Evolutionary conservation across 1,139 yeast genomes (phyloP).

Genomic region (Kodamaea anthophila): DNA sequence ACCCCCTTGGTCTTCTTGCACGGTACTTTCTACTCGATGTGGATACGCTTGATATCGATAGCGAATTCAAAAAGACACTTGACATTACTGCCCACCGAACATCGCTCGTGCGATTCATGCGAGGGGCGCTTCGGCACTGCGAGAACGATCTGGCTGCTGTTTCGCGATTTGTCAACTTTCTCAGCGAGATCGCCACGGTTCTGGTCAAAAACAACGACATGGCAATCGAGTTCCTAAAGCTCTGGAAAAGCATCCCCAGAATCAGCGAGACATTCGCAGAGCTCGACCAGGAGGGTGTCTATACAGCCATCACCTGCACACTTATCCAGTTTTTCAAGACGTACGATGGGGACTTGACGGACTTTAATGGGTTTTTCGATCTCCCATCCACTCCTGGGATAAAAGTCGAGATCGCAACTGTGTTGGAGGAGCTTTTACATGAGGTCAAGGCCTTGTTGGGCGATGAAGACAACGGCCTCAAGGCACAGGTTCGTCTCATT

Average conservation of each 20-base stretch:
- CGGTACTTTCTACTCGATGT: conserved; percentile 38
- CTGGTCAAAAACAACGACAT: conserved; percentile 17
- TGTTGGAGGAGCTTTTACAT: conserved; percentile 18
- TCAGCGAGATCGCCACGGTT: conserved; percentile 4
- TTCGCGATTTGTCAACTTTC: conserved; percentile 3
- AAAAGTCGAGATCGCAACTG: conserved; percentile 20
- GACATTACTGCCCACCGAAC: conserved; percentile 17
- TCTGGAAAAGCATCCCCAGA: conserved; percentile 26
- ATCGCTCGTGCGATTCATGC: conserved; percentile 21
- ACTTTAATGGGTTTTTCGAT: conserved; percentile 13
- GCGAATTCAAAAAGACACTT: conserved; percentile 18
- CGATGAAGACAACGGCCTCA: conserved; percentile 8
- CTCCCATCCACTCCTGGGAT: conserved; percentile 17
- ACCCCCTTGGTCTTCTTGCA: conserved; percentile 30
- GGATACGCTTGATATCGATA: conserved; percentile 24
- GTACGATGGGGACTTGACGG: conserved; percentile 8
- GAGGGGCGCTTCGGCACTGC: conserved; percentile 17
- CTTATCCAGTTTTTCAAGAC: conserved; percentile 23
- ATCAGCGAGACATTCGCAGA: conserved; percentile 18
- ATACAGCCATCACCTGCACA: conserved; percentile 20
- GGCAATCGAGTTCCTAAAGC: conserved; percentile 18
- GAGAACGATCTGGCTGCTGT: conserved; percentile 1
- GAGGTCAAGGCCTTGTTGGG: conserved; percentile 14
- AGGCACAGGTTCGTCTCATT: conserved; percentile 15
- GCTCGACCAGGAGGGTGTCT: conserved; percentile 21